Base-by-base conservation (phyloP, 768 basidiomycete species). In the Suillus discolor region DNA sequence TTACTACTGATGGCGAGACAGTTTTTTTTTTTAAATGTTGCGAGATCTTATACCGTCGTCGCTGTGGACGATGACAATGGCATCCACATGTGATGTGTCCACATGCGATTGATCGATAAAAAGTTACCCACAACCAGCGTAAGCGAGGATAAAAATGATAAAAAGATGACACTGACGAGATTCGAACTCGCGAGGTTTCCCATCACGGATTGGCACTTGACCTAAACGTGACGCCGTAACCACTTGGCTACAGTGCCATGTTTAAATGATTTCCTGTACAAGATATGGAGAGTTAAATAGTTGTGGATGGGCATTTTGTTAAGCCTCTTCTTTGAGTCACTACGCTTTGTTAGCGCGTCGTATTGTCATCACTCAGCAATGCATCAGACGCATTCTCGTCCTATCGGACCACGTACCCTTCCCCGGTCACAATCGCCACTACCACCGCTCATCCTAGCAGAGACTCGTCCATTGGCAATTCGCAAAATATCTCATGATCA, bases 221-320 rank as follows among this genome's bases (percentile, higher is more conserved):
- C 82, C 82, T 83, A 83, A 83, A 83, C 83, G 83, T 84, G 82
- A 83, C 82, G 82, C 82, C 82, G 81, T 83, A 83, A 83, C 82
- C 82, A 83, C 82, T 83, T 83, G 82, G 82, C 82, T 83, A 83
- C 82, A 83, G 80, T 84, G 81, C 82, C 82, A 54, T 76, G 31
- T 4, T 18, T 0, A 9, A 36, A 6, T 2, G 0, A 0, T 0
- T 2, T 1, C 20, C 1, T 44, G n/a, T 45, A 20, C 15, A 18
- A 2, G 0, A 41, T 64, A 64, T 61, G 0, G 20, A 1, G 4
- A 9, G 28, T 59, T 4, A n/a, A n/a, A 36, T 3, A 13, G 31
- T 54, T 34, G 54, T 15, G 12, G 31, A 36, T 55, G 31, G 54
- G 54, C 20, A 54, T 54, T 31, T 54, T 31, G 53, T 54, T 6